Base-by-base conservation (phyloP, 1,284 basidiomycete genomes). In the Coniferiporia weirii region DNA sequence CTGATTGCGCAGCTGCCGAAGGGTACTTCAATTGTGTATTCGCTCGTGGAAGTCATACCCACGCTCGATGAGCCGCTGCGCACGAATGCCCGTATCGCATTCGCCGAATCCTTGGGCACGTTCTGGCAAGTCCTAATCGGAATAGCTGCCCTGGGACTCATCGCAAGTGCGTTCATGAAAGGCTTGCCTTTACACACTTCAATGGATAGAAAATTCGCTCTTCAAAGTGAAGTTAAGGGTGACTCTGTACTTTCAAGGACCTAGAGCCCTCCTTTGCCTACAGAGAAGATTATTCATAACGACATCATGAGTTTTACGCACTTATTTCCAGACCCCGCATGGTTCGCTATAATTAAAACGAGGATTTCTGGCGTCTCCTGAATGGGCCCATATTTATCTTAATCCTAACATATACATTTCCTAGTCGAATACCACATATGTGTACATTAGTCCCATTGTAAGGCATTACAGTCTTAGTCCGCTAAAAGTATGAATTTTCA, bases 111-210 rank as follows among this genome's bases (percentile, higher is more conserved):
- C 46, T 57, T 76, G 50, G 22, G 61, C 4, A 63, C 68, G 2
- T 60, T 76, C 3, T 78, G 74, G 75, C 63, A 71, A 49, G 65
- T 66, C 6, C 68, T 75, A 64, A 64, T 70, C 40, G 76, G 72
- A 1, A 27, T 59, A 15, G 49, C 49, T 22, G 56, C 36, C 8
- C 55, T 65, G 4, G 74, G 67, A 0, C 38, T 72, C 0, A 73
- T 75, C 0, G 43, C 74, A 0, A 43, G 74, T 1, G 56, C 72
- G 7, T 50, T 74, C 2, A 70, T 77, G 68, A 63, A 66, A 32
- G 72, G 71, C 10, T 38, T 58, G 46, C 17, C 43, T 35, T 20
- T 20, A 55, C 38, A 45, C 9, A 46, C n/a, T 55, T 34, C 49
- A 32, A 51, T n/a, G n/a, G 27, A 51, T 9, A 51, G 22, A 32